Conservation (phyloP, 2,329 filamentous ascomycete genomes). For the Aspergillus unguis region DNA sequence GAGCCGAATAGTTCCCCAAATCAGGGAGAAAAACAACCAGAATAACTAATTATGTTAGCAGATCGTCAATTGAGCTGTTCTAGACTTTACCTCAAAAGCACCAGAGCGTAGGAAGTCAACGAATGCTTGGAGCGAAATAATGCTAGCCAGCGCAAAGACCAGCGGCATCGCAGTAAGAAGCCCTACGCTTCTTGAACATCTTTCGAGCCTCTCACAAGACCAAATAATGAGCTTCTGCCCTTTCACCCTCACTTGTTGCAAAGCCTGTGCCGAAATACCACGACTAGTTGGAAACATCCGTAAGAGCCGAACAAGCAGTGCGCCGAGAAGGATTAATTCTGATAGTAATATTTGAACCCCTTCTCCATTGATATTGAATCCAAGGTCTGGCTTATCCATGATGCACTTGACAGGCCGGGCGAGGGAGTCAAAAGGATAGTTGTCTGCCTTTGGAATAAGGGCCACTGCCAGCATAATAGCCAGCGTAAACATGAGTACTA, state of each 20-base stretch:
- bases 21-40: background rate
- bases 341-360: no score
- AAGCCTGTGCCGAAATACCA: no score
- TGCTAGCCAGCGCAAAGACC: background rate
- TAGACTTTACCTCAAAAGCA: background rate
- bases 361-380: no score
- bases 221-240: background rate
- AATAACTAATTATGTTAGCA: background rate
- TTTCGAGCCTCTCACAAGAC: background rate
- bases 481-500: no score
- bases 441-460: no score
- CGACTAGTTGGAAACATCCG: no score
- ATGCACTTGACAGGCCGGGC: no score
- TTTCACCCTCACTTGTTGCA: background rate
- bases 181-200: background rate
- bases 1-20: background rate
- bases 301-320: no score
- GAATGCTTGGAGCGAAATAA: background rate
- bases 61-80: background rate
- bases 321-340: no score
- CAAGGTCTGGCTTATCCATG: no score
- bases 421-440: no score
- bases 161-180: background rate
- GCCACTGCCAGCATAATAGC: no score
- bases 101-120: background rate